Evolutionary conservation across 1,284 basidiomycete genomes (phyloP), one percentile per base, ranked within the genome.

Genomic region (Trichosporon sp.): DNA sequence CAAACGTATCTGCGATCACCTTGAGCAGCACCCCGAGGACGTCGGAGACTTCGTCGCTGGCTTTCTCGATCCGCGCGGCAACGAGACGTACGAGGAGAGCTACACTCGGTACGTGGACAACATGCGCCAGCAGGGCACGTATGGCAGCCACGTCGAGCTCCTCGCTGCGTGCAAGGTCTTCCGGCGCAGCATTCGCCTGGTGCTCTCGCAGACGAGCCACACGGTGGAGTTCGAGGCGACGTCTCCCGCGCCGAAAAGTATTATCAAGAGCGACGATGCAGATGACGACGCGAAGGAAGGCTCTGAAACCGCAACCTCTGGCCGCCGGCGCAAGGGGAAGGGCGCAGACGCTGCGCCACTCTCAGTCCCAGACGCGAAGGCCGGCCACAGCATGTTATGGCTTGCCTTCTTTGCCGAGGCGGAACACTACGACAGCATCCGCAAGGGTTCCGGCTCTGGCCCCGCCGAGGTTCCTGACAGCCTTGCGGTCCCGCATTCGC

Each of bases 331-430:
- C 16, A 64, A 19, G 61, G 35, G 26, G 8, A 64, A 37, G 63
- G 65, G 43, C 43, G 51, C 51, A 21, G 46, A 32, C 12, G 2
- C 21, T 66, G 46, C 21, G 46, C 46, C 14, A 14, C 5, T 51
- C 65, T 65, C 38, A 65, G 59, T 63, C 35, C 59, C 59, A n/a
- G 59, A 63, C 32, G 32, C 59, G 11, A 59, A 66, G 51, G 40
- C 26, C n/a, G 80, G 79, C 4, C 74, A 76, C 31, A 74, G 70
- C 31, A 80, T 81, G 77, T 75, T 83, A 4, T 83, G 81, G 81
- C 76, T 83, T 10, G 80, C 80, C 5, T 75, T 81, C 12, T 81
- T 83, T 73, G 79, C 80, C 56, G 76, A 80, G 64, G 80, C 80
- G 0, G 81, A 81, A 71, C 81, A 83, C 66, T 83, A 80, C 65